phyloP scores from a whole-genome alignment of 345 rosid species.

The Acer yangbiense region DNA sequence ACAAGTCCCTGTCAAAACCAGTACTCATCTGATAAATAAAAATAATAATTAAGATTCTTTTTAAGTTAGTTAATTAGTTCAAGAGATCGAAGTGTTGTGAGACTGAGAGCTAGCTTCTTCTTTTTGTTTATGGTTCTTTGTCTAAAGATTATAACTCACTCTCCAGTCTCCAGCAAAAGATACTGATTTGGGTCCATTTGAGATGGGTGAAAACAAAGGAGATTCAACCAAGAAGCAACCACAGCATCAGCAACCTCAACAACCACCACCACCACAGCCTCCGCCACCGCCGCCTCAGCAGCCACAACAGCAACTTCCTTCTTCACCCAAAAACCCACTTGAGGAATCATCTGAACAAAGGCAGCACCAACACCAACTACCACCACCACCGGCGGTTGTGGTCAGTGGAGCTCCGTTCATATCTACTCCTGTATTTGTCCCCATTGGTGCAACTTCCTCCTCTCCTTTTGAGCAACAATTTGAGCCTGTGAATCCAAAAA shows the following conservation, averaged over 20 bases:
- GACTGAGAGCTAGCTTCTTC: conserved; percentile 6
- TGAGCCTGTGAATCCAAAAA: conserved; percentile 61
- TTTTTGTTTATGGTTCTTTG: conserved; percentile 24
- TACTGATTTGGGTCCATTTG: conserved; percentile 33
- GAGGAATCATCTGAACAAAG: conserved; percentile 49
- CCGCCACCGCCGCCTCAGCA: conserved; percentile 13
- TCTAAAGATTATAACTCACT: background rate
- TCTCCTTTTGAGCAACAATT: conserved; percentile 55
- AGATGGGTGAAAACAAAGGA: conserved; percentile 63
- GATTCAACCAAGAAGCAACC: conserved; percentile 54
- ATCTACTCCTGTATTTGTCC: conserved; percentile 60
- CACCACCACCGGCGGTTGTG: conserved; percentile 29
- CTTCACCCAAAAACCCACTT: conserved; percentile 57
- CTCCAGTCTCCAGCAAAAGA: background rate
- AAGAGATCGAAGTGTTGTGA: background rate
- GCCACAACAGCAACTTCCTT: conserved; percentile 27
- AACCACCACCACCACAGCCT: conserved; percentile 20
- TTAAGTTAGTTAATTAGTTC: conserved; percentile 29
- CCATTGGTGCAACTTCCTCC: conserved; percentile 51
- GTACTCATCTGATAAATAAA: background rate
- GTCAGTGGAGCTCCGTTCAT: conserved; percentile 43
- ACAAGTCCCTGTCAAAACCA: background rate
- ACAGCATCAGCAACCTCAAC: conserved; percentile 16
- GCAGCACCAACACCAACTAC: conserved; percentile 51
- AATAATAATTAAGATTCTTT: too few relatives aligned